These are phyloP conservation scores for Candida glucosophila DNA, from an alignment of 1,139 yeast genomes.

Conservation along the genomic window DNA sequence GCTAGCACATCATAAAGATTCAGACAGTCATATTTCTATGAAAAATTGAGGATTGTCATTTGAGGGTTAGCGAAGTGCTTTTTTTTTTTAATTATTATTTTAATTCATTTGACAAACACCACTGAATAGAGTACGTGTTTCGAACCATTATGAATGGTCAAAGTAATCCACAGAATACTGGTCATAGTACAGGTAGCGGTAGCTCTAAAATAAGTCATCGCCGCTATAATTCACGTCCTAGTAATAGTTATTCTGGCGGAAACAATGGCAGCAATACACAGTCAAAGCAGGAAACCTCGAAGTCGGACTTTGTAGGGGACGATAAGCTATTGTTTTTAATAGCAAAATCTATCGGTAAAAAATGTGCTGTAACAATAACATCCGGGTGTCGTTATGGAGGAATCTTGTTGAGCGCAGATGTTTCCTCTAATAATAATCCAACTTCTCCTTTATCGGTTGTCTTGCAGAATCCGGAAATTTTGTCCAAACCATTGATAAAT, in stretches of 20 bases:
- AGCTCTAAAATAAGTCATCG: too few species aligned
- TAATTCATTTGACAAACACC: too few species aligned
- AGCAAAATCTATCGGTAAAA: constrained; percentile 49
- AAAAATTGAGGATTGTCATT: too few species aligned
- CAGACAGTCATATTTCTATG: too few species aligned
- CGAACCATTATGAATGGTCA: constrained; percentile 10
- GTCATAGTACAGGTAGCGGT: constrained; percentile 8
- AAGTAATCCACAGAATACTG: constrained; percentile 11
- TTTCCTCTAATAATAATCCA: constrained; percentile 5
- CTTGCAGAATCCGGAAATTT: constrained; percentile 35
- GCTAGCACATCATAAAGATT: too few species aligned
- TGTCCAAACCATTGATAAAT: constrained; percentile 24
- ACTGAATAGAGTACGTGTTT: too few species aligned
- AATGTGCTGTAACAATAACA: constrained; percentile 48
- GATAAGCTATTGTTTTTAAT: constrained; percentile 44
- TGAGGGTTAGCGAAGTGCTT: too few species aligned
- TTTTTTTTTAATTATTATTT: too few species aligned
- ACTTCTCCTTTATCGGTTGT: constrained; percentile 39
- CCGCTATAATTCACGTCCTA: constrained; percentile 17
- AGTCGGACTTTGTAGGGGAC: too few species aligned
- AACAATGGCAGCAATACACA: constrained; percentile 3
- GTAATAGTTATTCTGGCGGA: constrained; percentile 2
- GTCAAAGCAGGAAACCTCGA: constrained; percentile 4
- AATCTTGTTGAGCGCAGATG: constrained; percentile 32
- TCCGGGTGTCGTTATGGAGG: constrained; percentile 60